Base-by-base conservation (phyloP, 495 filamentous ascomycete genomes). In the Clavariopsis aquatica region DNA sequence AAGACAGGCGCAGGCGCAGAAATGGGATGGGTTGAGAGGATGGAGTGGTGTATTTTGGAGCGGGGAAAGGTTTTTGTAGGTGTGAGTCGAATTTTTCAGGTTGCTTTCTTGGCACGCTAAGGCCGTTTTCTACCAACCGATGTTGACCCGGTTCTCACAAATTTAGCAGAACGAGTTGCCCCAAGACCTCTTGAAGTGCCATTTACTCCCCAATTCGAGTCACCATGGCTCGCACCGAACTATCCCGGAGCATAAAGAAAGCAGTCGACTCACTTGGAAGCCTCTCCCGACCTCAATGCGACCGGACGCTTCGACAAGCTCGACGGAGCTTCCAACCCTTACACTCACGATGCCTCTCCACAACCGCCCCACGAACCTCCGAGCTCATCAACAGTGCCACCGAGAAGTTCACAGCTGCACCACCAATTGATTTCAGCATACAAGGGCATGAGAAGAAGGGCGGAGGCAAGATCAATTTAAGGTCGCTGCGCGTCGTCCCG, bases 401-500 rank as follows among this genome's bases (percentile, higher is more conserved):
- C 9, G 52, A 65, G 23, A 60, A 29, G 24, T 66, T 62, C 58
- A 60, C 59, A 22, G 68, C 68, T 2, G 68, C 68, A 4, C 58
- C 63, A 0, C 63, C 63, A 24, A 66, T 70, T 43, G 34, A 66
- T 28, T 70, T 70, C 29, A 38, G n/a, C 24, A 22, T 55, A 26
- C 23, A 60, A 47, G 43, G 20, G 23, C 41, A 28, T 17, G 29
- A 58, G 31, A 34, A 34, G 31, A 43, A 45, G 12, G 22, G 17
- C 43, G 58, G 22, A n/a, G 45, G 23, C 66, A 65, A 79, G 82
- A 67, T 73, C 82, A 59, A 78, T 81, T 69, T 73, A 26, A 57
- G 60, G 71, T 72, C 52, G 12, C 85, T 89, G 60, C 89, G 94
- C 56, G 78, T 95, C 26, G 78, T 96, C 36, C 94, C 94, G 19